A percentile compares a stretch with the other conserved stretches of the same genome.
Evolutionary conservation across 176 grass and related monocot species (phyloP).

Genomic region (Pontederia crassipes): DNA sequence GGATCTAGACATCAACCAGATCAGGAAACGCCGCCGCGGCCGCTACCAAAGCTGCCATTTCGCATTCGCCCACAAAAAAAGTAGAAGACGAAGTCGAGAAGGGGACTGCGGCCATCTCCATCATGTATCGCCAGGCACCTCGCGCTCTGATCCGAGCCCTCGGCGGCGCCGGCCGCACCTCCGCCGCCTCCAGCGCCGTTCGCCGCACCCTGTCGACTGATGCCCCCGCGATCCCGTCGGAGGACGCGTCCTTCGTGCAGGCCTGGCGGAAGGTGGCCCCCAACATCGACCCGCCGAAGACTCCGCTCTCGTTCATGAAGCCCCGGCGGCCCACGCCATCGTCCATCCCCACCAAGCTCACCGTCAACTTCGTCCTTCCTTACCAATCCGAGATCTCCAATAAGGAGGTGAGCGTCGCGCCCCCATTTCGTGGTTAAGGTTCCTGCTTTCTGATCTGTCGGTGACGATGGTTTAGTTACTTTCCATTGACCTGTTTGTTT

Average conservation of each 20-base stretch:
- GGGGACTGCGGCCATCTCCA: too few relatives aligned
- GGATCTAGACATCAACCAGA: too few relatives aligned
- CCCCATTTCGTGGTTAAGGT: not conserved
- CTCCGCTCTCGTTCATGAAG: not conserved
- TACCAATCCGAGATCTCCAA: conserved; percentile 6
- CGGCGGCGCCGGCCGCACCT: not conserved
- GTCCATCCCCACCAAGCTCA: conserved; percentile 7
- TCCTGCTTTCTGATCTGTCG: too few relatives aligned
- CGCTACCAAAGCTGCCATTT: too few relatives aligned
- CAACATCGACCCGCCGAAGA: conserved; percentile 1
- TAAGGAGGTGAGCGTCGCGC: not conserved
- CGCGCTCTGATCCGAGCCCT: not conserved
- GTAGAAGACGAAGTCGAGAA: too few relatives aligned
- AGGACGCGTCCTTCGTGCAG: conserved; percentile 4
- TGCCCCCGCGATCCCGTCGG: not conserved
- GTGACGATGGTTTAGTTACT: too few relatives aligned
- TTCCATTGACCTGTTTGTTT: too few relatives aligned
- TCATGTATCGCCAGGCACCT: not conserved
- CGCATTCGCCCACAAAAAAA: too few relatives aligned
- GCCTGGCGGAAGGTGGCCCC: conserved; percentile 4
- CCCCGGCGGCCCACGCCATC: not conserved
- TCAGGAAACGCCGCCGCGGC: too few relatives aligned
- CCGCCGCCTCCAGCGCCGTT: not conserved
- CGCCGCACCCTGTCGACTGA: not conserved
- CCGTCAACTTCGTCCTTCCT: conserved; percentile 7